Percentiles rank a stretch among this genome's conserved stretches.
Evolutionary conservation across 805 yeast species (phyloP).

Genomic region (Candida insectorum): DNA sequence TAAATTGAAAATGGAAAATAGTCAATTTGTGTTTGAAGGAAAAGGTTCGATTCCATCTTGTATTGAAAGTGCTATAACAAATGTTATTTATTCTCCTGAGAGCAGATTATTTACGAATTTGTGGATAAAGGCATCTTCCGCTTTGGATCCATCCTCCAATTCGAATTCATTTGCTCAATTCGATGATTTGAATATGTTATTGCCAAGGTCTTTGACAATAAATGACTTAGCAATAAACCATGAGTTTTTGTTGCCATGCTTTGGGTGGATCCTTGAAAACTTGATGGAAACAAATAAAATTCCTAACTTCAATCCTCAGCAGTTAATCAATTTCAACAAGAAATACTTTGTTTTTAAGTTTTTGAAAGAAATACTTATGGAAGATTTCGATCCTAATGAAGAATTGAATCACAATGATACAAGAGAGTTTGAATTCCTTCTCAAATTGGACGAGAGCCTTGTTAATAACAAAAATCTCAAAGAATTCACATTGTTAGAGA

Average conservation of each 20-base stretch:
- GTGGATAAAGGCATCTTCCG: conserved; percentile 61
- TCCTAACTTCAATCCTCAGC: conserved; percentile 69
- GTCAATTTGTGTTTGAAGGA: conserved; percentile 39
- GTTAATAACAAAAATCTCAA: conserved; percentile 30
- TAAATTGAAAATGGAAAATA: conserved; percentile 62
- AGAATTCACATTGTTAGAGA: conserved; percentile 29
- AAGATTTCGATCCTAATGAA: conserved; percentile 19
- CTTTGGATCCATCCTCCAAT: conserved; percentile 15
- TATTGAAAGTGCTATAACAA: conserved; percentile 72
- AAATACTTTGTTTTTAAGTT: conserved; percentile 37
- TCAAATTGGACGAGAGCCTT: conserved; percentile 40
- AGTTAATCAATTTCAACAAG: conserved; percentile 81
- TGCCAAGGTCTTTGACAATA: conserved; percentile 25
- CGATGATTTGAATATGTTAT: conserved; percentile 27
- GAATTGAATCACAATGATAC: conserved; percentile 29
- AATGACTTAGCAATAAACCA: conserved; percentile 28
- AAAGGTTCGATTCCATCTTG: conserved; percentile 61
- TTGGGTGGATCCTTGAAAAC: conserved; percentile 88
- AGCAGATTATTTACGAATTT: conserved; percentile 63
- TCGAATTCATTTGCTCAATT: conserved; percentile 5
- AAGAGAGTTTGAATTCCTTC: conserved; percentile 50
- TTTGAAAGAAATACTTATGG: conserved; percentile 36
- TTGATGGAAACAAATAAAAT: conserved; percentile 59
- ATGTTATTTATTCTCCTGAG: conserved; percentile 78
- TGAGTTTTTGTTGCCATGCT: conserved; percentile 70